Base-by-base conservation (phyloP, 352 stramenopile genomes). In the Phytophthora ohioensis region DNA sequence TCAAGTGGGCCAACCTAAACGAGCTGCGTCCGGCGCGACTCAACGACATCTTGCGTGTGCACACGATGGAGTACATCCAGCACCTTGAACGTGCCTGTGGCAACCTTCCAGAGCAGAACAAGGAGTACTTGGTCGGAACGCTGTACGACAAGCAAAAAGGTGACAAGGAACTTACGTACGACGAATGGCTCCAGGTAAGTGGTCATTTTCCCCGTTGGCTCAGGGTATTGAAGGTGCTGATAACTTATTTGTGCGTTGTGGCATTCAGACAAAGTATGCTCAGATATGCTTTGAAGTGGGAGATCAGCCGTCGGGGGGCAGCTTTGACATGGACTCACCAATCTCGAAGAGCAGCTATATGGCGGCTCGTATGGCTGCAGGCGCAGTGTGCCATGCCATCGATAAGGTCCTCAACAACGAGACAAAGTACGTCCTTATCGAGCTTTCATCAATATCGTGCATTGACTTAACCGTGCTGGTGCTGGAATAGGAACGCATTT, bases 271-370 rank as follows among this genome's bases (percentile, higher is more conserved):
- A 8, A 55, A 82, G 4, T 75, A 85, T 45, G 81, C 80, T 2
- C 58, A 78, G 30, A 82, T 70, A 31, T 87, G 76, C 57, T 88
- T 87, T 45, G 76, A 70, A n/a, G 77, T 75, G 9, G 63, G 69
- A 67, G 76, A 89, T 36, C 81, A 75, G 9, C 78, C 80, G 36
- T 88, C 84, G 0, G 62, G 70, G 3, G 81, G 75, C 10, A 84
- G 67, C 49, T 87, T 91, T 51, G 84, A 91, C 59, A 82, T 80
- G 70, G 85, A 93, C 49, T 87, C 84, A 32, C 78, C 82, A 1
- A 88, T 93, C 49, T 91, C 81, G 42, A 79, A 79, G 51, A 81
- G 76, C 67, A 90, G 80, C 61, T 91, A 90, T 43, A 55, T 78
- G 47, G 82, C 81, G 0, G 81, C 84, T 51, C 75, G 73, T 15